Base-by-base conservation (phyloP, 2,329 filamentous ascomycete genomes). In the Cyphellophora attinorum region DNA sequence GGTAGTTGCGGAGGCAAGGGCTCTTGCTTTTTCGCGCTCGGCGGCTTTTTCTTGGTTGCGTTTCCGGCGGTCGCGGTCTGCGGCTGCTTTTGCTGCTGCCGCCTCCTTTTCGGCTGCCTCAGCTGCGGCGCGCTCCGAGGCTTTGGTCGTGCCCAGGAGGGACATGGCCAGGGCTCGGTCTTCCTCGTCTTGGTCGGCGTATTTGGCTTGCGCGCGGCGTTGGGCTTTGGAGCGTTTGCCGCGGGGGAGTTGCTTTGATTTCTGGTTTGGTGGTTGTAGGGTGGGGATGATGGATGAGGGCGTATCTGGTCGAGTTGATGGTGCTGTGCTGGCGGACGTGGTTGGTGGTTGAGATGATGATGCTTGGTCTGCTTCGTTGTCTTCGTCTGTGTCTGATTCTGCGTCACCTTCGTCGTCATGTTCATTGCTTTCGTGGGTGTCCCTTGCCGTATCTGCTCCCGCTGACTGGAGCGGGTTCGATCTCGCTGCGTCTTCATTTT, bases 101-200 rank as follows among this genome's bases (percentile, higher is more conserved):
- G 74, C 65, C 1, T 70, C 75, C 55, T 82, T 83, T 23, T 76
- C 76, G 48, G 61, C 61, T 29, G 60, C 59, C 27, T 84, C 81
- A 2, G 77, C 80, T 48, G 81, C 75, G 11, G 73, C 75, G 42
- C 78, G 77, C 48, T 82, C 71, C 23, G 74, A 72, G 1, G 79
- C 79, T 47, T 59, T 55, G 35, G 46, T 39, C 71, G 84, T 79
- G 25, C 91, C 91, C n/a, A 94, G 76, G n/a, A 96, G 70, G 15
- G 78, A 72, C 59, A 95, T 81, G 19, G 86, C 85, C 0, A 88
- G 73, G 5, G 73, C 74, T 10, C 86, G 84, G 52, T 98, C 91
- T 58, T 94, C 89, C 36, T 94, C 86, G 49, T 96, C 89, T 66
- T 96, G 91, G 49, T 93, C 68, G 29, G 82, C 89, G 61, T 98